These are phyloP conservation scores for Fusarium nygamai DNA, from an alignment of 2,329 filamentous ascomycete genomes.

Conservation along the genomic window DNA sequence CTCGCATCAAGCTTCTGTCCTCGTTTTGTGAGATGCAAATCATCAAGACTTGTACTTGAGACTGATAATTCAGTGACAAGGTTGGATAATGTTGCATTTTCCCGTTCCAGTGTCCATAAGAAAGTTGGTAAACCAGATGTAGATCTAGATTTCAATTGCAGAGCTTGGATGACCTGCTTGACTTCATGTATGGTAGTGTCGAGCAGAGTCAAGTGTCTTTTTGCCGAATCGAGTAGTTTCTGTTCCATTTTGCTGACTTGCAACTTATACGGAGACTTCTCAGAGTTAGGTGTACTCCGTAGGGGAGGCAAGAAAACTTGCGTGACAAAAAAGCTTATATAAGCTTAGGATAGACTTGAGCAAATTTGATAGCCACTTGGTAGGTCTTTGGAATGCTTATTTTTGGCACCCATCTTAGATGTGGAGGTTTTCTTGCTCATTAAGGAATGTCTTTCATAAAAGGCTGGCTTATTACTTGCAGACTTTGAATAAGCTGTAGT, in stretches of 20 bases:
- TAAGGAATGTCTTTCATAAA: slow-evolving; percentile 2
- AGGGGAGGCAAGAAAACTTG: neutral
- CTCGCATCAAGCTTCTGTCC: slow-evolving; percentile 40
- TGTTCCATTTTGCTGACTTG: slow-evolving; percentile 1
- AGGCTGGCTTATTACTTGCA: neutral
- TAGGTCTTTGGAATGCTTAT: neutral
- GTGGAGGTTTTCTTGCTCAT: neutral
- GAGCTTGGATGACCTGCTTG: neutral
- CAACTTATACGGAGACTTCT: neutral
- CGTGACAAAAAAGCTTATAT: neutral
- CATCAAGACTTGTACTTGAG: slow-evolving; percentile 3
- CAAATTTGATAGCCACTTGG: neutral
- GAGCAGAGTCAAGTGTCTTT: slow-evolving; percentile 10
- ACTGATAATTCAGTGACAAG: slow-evolving; percentile 19
- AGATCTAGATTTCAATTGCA: slow-evolving; percentile 23
- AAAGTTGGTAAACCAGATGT: slow-evolving; percentile 27
- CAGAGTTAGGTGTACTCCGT: neutral
- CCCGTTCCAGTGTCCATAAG: slow-evolving; percentile 21
- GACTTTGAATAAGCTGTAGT: neutral
- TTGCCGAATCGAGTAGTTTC: slow-evolving; percentile 26
- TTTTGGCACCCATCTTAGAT: neutral
- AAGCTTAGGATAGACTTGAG: neutral
- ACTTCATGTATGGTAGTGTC: slow-evolving; percentile 7
- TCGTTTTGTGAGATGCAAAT: slow-evolving; percentile 4
- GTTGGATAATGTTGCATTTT: slow-evolving; percentile 8